These are phyloP conservation scores for Astragalus membranaceus DNA, from an alignment of 306 rosid genomes.

Conservation along the genomic window DNA sequence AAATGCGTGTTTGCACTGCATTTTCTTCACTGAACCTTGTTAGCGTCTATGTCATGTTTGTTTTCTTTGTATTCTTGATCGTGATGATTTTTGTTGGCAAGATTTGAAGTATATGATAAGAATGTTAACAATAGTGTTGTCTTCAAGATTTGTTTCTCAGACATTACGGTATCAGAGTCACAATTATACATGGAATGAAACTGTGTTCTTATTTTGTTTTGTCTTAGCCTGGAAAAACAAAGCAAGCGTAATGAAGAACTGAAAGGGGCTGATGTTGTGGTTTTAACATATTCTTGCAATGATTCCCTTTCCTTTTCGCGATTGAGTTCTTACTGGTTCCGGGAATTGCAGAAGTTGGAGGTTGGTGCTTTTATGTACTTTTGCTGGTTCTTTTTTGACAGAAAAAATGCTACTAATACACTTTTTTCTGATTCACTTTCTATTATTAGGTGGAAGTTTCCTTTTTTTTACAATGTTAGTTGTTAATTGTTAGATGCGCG, in stretches of 20 bases:
- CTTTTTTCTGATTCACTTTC: neutral
- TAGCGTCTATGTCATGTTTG: neutral
- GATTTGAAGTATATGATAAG: neutral
- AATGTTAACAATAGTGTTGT: no score
- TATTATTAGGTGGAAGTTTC: neutral
- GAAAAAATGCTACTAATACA: neutral
- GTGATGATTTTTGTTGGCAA: neutral
- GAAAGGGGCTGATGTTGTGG: slow-evolving; percentile 73
- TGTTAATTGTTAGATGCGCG: no score
- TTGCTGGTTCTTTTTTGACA: neutral
- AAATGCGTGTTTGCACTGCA: neutral
- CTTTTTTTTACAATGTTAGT: no score
- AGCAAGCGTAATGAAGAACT: slow-evolving; percentile 67
- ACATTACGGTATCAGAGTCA: no score
- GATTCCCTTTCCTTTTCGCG: slow-evolving; percentile 50
- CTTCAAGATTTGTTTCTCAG: no score
- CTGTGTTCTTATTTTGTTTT: neutral
- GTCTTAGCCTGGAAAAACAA: slow-evolving; percentile 55
- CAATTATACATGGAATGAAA: neutral
- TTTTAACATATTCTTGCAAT: slow-evolving; percentile 79
- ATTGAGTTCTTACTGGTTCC: slow-evolving; percentile 62
- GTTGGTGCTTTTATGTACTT: slow-evolving; percentile 16
- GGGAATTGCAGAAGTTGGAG: slow-evolving; percentile 62
- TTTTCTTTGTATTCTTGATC: neutral
- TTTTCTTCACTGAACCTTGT: neutral